Evolutionary conservation across 257 asterid species (phyloP).

Genomic region (Leonotis leonurus): DNA sequence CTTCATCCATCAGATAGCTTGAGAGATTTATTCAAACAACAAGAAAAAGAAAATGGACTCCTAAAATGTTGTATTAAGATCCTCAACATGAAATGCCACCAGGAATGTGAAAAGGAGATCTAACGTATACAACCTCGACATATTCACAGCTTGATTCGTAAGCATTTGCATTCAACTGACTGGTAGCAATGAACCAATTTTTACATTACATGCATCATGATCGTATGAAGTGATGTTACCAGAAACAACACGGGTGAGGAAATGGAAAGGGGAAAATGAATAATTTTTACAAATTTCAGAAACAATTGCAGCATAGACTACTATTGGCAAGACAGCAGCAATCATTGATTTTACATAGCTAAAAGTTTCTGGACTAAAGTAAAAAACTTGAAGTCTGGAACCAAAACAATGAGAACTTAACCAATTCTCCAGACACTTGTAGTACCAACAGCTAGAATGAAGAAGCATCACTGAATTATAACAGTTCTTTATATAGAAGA

Average conservation of each 20-base stretch:
- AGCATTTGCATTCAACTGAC: constrained; percentile 4
- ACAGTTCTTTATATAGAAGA: neutral
- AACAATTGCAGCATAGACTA: neutral
- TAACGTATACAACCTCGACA: neutral
- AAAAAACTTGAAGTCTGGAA: neutral
- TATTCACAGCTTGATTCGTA: neutral
- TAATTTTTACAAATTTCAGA: neutral
- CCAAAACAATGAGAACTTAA: neutral
- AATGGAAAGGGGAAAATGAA: neutral
- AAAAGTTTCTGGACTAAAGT: neutral
- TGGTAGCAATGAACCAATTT: neutral
- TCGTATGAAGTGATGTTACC: constrained; percentile 1
- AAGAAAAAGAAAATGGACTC: neutral
- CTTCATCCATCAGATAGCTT: neutral
- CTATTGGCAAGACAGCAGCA: neutral
- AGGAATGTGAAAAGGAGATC: neutral
- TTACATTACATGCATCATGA: neutral
- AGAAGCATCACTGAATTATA: neutral
- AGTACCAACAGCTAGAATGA: neutral
- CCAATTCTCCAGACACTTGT: neutral
- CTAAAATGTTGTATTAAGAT: neutral
- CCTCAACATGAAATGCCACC: neutral
- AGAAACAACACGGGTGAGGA: neutral
- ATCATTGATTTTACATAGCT: neutral
- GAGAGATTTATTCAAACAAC: neutral